Percentiles rank a stretch among this genome's conserved stretches.
Conservation (phyloP, 2,329 filamentous ascomycete genomes). For the Colletotrichum echinochloae region DNA sequence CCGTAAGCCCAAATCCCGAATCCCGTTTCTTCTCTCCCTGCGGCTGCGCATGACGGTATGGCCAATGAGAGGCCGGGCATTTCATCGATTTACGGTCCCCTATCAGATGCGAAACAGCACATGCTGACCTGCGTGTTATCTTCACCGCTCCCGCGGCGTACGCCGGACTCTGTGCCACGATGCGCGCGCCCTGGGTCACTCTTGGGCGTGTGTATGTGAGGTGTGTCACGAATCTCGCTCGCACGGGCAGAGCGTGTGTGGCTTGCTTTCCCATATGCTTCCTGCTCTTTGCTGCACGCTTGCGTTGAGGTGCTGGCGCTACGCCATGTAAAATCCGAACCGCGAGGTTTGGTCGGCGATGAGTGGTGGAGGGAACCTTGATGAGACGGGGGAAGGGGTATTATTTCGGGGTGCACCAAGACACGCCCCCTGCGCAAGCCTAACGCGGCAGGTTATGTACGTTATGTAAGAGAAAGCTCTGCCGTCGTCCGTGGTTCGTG, state of each 20-base stretch:
- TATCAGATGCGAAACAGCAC: slow-evolving; percentile 23
- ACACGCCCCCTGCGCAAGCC: slow-evolving; percentile 1
- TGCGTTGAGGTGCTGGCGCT: slow-evolving; percentile 3
- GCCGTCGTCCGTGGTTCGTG: background rate
- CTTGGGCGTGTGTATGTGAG: background rate
- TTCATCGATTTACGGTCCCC: background rate
- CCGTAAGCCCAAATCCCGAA: background rate
- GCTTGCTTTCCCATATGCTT: background rate
- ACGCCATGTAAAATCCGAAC: background rate
- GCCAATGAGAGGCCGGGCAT: background rate
- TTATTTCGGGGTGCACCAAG: background rate
- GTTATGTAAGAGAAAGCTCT: background rate
- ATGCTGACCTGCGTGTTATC: slow-evolving; percentile 19
- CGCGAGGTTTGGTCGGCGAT: slow-evolving; percentile 7
- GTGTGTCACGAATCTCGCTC: background rate
- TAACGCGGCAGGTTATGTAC: background rate
- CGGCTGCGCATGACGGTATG: background rate
- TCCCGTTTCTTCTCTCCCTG: background rate
- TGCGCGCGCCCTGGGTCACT: slow-evolving; percentile 10
- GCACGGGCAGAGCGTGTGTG: background rate
- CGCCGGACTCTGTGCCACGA: slow-evolving; percentile 17
- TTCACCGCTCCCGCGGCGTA: slow-evolving; percentile 37
- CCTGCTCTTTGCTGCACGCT: background rate
- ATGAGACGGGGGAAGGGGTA: background rate
- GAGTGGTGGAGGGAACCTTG: slow-evolving; percentile 11